Conservation (phyloP, 169 alveolate genomes). For the Eimeria sp. region DNA sequence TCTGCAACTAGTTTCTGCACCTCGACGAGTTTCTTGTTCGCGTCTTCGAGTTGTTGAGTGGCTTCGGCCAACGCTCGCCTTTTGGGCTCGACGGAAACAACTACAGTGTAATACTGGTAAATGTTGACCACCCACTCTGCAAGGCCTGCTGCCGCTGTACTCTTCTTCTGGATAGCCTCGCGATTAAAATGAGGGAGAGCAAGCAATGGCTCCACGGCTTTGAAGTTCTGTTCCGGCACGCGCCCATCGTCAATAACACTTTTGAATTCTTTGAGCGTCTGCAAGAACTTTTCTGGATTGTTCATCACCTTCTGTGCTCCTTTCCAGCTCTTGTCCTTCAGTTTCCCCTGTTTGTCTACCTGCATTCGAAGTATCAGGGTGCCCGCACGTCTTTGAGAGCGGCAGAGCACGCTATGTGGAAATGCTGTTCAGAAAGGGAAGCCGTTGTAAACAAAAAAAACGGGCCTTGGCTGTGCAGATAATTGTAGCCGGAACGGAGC, state of each 20-base stretch:
- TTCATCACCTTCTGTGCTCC: slow-evolving; percentile 97
- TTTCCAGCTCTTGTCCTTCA: slow-evolving; percentile 96
- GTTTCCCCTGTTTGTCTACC: slow-evolving; percentile 96
- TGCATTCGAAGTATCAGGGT: slow-evolving; percentile 82
- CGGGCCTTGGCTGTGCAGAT: neutral
- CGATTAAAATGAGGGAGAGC: slow-evolving; percentile 93
- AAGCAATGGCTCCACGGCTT: slow-evolving; percentile 88
- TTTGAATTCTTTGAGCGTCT: slow-evolving; percentile 93
- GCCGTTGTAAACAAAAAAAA: neutral
- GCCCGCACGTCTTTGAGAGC: neutral
- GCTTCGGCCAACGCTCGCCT: slow-evolving; percentile 96
- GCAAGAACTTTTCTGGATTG: slow-evolving; percentile 96
- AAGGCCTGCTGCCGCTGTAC: slow-evolving; percentile 96
- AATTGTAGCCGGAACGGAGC: neutral
- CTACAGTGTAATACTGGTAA: slow-evolving; percentile 96
- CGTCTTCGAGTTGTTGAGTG: slow-evolving; percentile 93
- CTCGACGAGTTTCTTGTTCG: slow-evolving; percentile 92
- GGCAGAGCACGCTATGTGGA: neutral
- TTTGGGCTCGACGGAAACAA: slow-evolving; percentile 97
- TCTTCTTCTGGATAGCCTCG: slow-evolving; percentile 94
- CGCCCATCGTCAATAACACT: slow-evolving; percentile 92
- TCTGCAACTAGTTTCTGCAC: slow-evolving; percentile 92
- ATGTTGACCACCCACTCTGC: slow-evolving; percentile 93
- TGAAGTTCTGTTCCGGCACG: slow-evolving; percentile 96
- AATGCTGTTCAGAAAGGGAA: neutral